A percentile compares a stretch with the other conserved stretches of the same genome.
Evolutionary conservation across 345 rosid species (phyloP).

Genomic region (Draba incana): DNA sequence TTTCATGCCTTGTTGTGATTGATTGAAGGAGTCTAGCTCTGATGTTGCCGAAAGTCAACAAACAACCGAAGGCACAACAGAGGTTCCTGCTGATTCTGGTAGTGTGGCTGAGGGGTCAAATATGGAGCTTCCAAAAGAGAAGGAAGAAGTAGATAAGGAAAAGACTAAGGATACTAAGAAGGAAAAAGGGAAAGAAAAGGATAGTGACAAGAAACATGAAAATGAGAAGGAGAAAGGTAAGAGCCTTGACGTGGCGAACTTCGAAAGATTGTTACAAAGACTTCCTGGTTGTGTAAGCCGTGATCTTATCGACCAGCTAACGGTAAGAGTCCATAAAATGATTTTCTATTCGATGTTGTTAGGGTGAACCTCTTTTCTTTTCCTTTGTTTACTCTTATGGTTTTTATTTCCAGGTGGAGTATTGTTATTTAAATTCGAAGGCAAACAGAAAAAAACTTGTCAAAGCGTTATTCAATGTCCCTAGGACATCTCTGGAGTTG

Average conservation of each 20-base stretch:
- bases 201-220: conserved; percentile 74
- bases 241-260: conserved; percentile 83
- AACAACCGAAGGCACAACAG: conserved; percentile 58
- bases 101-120: conserved; percentile 58
- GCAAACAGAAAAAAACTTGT: conserved; percentile 93
- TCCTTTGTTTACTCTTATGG: conserved; percentile 14
- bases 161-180: conserved; percentile 66
- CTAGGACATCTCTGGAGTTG: conserved; percentile 95
- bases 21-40: conserved; percentile 61
- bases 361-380: conserved; percentile 10
- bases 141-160: conserved; percentile 80
- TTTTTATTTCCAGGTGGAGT: conserved; percentile 76
- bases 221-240: conserved; percentile 86
- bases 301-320: conserved; percentile 95
- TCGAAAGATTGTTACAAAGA: conserved; percentile 93
- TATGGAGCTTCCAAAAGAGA: conserved; percentile 73
- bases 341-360: conserved; percentile 13
- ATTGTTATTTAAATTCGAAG: conserved; percentile 95
- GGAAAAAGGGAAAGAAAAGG: conserved; percentile 88
- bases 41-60: conserved; percentile 68
- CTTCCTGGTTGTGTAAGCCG: conserved; percentile 96
- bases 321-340: conserved; percentile 57
- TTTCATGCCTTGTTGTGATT: conserved; percentile 29
- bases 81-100: conserved; percentile 61
- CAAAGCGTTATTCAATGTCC: conserved; percentile 92